A percentile compares a stretch with the other conserved stretches of the same genome.
These are phyloP conservation scores for Mycosphaerella sp. DNA, from an alignment of 2,329 filamentous ascomycete species.

Conservation along the genomic window DNA sequence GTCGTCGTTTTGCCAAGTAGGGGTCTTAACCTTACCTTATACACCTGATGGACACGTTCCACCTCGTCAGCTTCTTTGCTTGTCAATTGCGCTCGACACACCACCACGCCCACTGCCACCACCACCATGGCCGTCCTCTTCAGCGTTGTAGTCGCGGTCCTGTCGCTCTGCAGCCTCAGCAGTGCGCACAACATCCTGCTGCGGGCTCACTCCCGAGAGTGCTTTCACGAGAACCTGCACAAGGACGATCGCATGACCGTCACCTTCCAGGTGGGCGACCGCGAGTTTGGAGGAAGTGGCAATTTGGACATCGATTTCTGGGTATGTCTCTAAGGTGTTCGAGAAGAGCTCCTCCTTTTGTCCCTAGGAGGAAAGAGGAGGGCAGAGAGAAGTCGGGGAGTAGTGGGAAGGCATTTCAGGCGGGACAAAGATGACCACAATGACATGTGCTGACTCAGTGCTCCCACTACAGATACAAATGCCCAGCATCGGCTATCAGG, in stretches of 20 bases:
- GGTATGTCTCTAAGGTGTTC: constrained; percentile 51
- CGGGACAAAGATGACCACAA: too few species aligned
- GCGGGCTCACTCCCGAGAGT: constrained; percentile 86
- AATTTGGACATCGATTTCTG: constrained; percentile 98
- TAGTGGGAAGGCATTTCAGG: too few species aligned
- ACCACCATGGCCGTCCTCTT: constrained; percentile 31
- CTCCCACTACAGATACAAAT: constrained; percentile 60
- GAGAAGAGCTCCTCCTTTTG: not conserved
- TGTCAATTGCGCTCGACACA: not conserved
- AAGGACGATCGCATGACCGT: constrained; percentile 97
- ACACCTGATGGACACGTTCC: too few species aligned
- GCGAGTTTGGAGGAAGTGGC: constrained; percentile 89
- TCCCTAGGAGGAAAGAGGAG: not conserved
- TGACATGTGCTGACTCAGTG: constrained; percentile 7
- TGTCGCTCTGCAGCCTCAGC: constrained; percentile 56
- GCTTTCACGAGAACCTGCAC: constrained; percentile 92
- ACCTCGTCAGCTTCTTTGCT: constrained; percentile 3
- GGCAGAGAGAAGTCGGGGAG: too few species aligned
- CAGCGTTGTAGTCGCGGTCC: constrained; percentile 40
- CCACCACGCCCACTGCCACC: not conserved
- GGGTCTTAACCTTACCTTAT: too few species aligned
- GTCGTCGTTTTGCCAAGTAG: too few species aligned
- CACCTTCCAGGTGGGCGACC: constrained; percentile 94
- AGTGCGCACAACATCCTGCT: constrained; percentile 93
- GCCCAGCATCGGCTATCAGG: constrained; percentile 66